phyloP scores from a whole-genome alignment of 148 eudicot species.

The Cornus suecica region DNA sequence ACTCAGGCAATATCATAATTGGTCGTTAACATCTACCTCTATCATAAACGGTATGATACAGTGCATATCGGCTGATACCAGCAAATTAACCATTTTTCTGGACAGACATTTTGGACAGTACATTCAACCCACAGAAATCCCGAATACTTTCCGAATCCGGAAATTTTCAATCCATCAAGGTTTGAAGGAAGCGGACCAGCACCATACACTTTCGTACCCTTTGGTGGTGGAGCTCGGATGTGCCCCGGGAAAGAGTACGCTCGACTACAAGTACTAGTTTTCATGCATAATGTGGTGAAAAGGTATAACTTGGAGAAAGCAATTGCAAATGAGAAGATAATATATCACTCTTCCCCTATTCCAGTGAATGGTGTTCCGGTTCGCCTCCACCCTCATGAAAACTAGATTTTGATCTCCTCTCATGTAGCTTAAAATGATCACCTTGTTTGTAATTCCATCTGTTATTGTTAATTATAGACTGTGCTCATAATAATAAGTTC shows the following conservation, averaged over 20 bases:
- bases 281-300: constrained; percentile 8
- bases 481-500: too few species aligned
- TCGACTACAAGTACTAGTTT: constrained; percentile 19
- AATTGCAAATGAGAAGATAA: constrained; percentile 21
- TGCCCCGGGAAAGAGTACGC: constrained; percentile 12
- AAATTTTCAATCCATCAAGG: constrained; percentile 30
- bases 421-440: too few species aligned
- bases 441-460: too few species aligned
- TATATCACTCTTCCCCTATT: constrained; percentile 15
- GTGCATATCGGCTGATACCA: too few species aligned
- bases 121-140: constrained; percentile 23
- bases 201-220: constrained; percentile 31
- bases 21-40: too few species aligned
- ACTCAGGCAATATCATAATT: too few species aligned
- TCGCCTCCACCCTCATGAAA: constrained; percentile 23
- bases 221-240: constrained; percentile 30
- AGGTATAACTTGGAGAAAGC: constrained; percentile 16
- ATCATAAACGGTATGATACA: too few species aligned
- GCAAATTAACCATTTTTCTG: too few species aligned
- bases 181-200: constrained; percentile 35
- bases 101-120: constrained; percentile 13
- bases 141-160: constrained; percentile 26
- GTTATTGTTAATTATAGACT: too few species aligned
- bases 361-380: constrained; percentile 22
- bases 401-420: too few species aligned